phyloP scores from a whole-genome alignment of 306 rosid genomes.

The Rosa persica region DNA sequence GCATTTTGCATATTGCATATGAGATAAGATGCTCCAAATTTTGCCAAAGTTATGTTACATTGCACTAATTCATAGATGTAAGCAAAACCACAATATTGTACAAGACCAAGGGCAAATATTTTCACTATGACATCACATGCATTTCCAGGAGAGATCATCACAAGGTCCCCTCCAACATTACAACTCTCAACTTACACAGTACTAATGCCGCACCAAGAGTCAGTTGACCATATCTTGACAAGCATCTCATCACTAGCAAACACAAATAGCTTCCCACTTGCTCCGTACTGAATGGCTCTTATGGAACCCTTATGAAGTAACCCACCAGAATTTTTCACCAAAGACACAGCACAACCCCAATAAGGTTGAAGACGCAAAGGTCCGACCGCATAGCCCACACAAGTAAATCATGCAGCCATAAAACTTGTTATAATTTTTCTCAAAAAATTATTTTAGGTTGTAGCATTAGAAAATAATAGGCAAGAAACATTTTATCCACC shows the following conservation, averaged over 20 bases:
- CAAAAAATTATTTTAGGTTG: no score
- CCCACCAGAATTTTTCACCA: conserved; percentile 47
- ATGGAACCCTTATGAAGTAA: conserved; percentile 64
- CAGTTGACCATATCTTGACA: conserved; percentile 80
- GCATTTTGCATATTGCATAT: background rate
- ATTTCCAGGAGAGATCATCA: conserved; percentile 3
- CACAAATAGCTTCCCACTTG: conserved; percentile 65
- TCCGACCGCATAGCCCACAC: no score
- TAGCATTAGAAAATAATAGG: no score
- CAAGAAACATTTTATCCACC: no score
- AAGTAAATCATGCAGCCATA: no score
- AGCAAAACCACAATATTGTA: background rate
- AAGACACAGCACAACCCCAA: conserved; percentile 44
- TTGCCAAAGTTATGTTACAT: background rate
- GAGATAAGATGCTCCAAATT: background rate
- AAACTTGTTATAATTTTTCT: no score
- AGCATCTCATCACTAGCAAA: conserved; percentile 90
- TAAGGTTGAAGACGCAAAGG: no score
- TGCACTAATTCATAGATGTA: background rate
- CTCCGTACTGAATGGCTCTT: conserved; percentile 72
- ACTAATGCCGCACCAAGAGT: conserved; percentile 68
- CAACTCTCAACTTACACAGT: conserved; percentile 49
- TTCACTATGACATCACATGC: background rate
- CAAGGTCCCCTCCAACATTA: background rate
- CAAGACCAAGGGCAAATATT: background rate